These are phyloP conservation scores for Rhododendron mucronatum DNA, from an alignment of 148 eudicot species.

Conservation along the genomic window DNA sequence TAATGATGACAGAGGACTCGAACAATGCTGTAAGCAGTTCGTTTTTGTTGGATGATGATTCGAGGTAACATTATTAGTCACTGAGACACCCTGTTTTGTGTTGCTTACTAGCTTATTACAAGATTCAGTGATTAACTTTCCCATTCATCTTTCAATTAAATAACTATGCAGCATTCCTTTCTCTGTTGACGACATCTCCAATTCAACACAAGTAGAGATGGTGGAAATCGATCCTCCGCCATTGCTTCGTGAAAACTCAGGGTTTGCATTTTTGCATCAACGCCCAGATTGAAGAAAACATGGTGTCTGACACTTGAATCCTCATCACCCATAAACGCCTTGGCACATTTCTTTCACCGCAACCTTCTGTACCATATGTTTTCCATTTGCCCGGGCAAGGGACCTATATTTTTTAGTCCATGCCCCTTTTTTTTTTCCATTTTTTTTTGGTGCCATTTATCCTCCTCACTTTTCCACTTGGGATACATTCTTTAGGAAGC, in stretches of 20 bases:
- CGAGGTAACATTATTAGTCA: conserved; percentile 36
- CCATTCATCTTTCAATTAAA: background rate
- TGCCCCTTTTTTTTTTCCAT: background rate
- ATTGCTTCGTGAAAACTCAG: conserved; percentile 78
- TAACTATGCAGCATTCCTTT: conserved; percentile 76
- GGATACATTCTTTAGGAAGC: conserved; percentile 22
- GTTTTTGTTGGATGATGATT: conserved; percentile 94
- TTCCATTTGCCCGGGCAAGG: conserved; percentile 1
- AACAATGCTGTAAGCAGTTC: conserved; percentile 90
- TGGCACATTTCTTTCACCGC: conserved; percentile 8
- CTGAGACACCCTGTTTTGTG: conserved; percentile 16
- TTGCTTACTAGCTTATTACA: background rate
- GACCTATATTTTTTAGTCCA: conserved; percentile 8
- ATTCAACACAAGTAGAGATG: conserved; percentile 62
- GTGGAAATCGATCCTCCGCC: conserved; percentile 82
- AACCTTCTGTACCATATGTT: conserved; percentile 10
- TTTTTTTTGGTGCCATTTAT: background rate
- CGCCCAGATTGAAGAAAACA: conserved; percentile 29
- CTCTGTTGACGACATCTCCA: conserved; percentile 88
- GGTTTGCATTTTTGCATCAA: conserved; percentile 73
- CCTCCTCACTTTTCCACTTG: conserved; percentile 12
- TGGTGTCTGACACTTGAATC: background rate
- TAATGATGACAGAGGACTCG: conserved; percentile 92
- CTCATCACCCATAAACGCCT: background rate
- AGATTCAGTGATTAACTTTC: background rate